Evolutionary conservation across 805 yeast genomes (phyloP), one percentile per base, ranked within the genome.

Genomic region (Lipomyces chichibuensis): DNA sequence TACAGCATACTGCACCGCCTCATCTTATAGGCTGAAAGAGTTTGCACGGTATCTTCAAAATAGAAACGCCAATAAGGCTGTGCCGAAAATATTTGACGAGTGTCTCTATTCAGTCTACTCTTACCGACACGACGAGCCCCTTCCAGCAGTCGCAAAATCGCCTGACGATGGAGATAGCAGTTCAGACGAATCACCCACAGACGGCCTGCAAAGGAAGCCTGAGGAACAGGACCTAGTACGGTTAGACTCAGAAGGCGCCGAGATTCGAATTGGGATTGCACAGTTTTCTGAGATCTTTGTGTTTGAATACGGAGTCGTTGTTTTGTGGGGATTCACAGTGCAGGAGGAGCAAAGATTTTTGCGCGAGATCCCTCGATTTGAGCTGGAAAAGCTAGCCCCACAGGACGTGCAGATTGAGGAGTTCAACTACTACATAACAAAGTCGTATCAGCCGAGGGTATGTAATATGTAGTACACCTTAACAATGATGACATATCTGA

Each of bases 251-350:
- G 97, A 93, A 76, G 98, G 98, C 65, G 97, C 97, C 39, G 97
- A 92, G 72, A 91, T 94, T 61, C 94, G 92, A 73, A 88, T 94
- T 59, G 92, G 93, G 62, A 89, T 88, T 73, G 84, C 85, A 66
- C 76, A 74, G 33, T 84, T 85, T 35, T 88, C 88, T 9, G 98
- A 93, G 75, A 82, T 92, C 8, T 95, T 93, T 75, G 81, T 95
- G 7, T 95, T 95, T 80, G 97, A 93, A 74, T 95, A 95, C 77
- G 99, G 99, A 25, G 99, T 95, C n/a, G 87, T 92, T 39, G 97
- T 95, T 1, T 80, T 95, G 81, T 95, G 99, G 99, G 99, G 99
- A 0, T 95, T 91, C 75, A 86, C 92, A 1, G 84, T 87, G 63
- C 84, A 87, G 62, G 98, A 95, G 77, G 99, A 95, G 76, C 81